These are phyloP conservation scores for Punctularia strigosozonata DNA, from an alignment of 768 basidiomycete genomes.

Conservation along the genomic window DNA sequence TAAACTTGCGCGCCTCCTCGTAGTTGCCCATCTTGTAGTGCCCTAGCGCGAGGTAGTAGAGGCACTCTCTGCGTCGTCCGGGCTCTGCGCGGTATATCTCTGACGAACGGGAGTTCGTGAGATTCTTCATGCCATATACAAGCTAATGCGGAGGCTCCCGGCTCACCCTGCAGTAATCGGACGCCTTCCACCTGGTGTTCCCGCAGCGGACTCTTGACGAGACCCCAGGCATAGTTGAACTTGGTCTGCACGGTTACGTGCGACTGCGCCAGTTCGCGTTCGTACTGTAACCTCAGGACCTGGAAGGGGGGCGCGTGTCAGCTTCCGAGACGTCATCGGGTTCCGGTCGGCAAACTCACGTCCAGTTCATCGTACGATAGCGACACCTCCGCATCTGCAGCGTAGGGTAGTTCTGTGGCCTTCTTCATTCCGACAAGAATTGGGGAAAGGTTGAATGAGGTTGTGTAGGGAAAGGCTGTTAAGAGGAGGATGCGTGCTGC, in stretches of 20 bases:
- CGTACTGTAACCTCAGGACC: slow-evolving; percentile 82
- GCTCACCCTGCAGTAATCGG: slow-evolving; percentile 78
- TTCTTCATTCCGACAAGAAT: too few species aligned
- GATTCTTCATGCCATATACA: neutral
- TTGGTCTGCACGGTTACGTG: slow-evolving; percentile 92
- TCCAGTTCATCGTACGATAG: slow-evolving; percentile 85
- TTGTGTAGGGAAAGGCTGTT: too few species aligned
- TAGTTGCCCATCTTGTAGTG: slow-evolving; percentile 96
- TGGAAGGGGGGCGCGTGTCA: slow-evolving; percentile 16
- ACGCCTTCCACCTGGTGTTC: slow-evolving; percentile 92
- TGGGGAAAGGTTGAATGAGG: too few species aligned
- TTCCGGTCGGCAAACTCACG: slow-evolving; percentile 27
- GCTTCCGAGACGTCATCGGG: neutral
- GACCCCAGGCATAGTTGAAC: slow-evolving; percentile 96
- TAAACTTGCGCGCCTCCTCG: slow-evolving; percentile 85
- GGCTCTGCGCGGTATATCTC: slow-evolving; percentile 90
- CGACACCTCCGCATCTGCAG: slow-evolving; percentile 87
- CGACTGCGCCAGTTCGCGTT: slow-evolving; percentile 72
- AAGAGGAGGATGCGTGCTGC: too few species aligned
- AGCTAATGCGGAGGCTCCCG: slow-evolving; percentile 6
- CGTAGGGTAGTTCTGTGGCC: slow-evolving; percentile 86
- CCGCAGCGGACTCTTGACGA: slow-evolving; percentile 80
- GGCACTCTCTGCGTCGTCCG: slow-evolving; percentile 78
- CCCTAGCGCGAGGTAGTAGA: slow-evolving; percentile 93
- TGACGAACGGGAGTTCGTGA: slow-evolving; percentile 17